These are phyloP conservation scores for Cerioporus squamosus DNA, from an alignment of 1,284 basidiomycete genomes.

Conservation along the genomic window DNA sequence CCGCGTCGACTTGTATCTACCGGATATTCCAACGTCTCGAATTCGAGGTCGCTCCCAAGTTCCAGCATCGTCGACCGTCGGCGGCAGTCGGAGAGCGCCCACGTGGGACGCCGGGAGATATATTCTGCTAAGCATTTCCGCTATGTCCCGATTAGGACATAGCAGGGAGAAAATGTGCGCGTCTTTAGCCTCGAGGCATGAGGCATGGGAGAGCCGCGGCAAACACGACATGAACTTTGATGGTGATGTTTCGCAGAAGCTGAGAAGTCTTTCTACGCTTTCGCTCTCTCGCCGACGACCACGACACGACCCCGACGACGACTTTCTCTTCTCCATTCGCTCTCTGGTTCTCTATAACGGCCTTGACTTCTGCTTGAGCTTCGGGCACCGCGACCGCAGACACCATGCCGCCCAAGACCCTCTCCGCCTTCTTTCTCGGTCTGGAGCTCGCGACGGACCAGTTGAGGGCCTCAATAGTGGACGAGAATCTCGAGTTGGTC, in stretches of 20 bases:
- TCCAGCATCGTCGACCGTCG: no score
- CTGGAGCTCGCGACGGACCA: constrained; percentile 82
- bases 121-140: no score
- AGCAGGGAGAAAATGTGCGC: not conserved
- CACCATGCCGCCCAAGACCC: constrained; percentile 51
- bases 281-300: constrained; percentile 23
- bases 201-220: constrained; percentile 19
- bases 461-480: constrained; percentile 77
- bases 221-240: constrained; percentile 23
- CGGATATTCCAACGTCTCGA: no score
- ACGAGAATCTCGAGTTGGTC: constrained; percentile 77
- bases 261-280: constrained; percentile 18
- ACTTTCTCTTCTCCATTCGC: constrained; percentile 3
- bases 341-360: not conserved
- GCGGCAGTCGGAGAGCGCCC: no score
- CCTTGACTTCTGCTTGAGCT: constrained; percentile 7
- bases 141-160: constrained; percentile 4
- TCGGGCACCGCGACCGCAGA: constrained; percentile 13
- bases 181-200: constrained; percentile 6
- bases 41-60: no score
- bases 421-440: constrained; percentile 69
- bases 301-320: constrained; percentile 27
- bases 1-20: no score
- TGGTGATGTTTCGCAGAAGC: constrained; percentile 27
- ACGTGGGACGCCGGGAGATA: no score